Base-by-base conservation (phyloP, 2,329 filamentous ascomycete genomes). In the Pseudohalonectria lignicola region DNA sequence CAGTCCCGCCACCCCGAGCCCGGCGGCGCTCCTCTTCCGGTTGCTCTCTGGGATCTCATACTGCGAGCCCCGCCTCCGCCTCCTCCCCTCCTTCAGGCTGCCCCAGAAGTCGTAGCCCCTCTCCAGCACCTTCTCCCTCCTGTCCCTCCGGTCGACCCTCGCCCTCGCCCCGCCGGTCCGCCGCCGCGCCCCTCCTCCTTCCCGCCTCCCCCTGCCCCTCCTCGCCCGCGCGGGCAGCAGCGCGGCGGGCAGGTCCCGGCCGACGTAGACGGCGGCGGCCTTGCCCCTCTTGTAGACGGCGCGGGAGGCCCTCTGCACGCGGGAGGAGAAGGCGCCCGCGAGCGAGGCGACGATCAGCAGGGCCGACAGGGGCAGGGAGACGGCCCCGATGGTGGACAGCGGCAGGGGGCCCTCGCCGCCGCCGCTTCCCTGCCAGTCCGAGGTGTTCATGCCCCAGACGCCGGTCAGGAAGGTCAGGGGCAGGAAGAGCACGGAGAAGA, bases 401-500 rank as follows among this genome's bases (percentile, higher is more conserved):
- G 18, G 19, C 12, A 38, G 36, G 4, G 23, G 9, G 19, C 20
- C 21, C 19, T n/a, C 30, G 10, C 6, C 4, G 19, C 20, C 21
- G 30, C 19, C 30, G 10, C 6, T 4, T 11, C n/a, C 17, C 15
- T 10, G 11, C 36, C 36, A 38, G 37, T 50, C 47, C 26, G 37
- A 21, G 7, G 45, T 36, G 46, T 45, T 49, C 45, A 50, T 47
- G 37, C 48, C 48, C 31, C 49, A 50, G 15, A 50, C n/a, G 21
- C 42, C 44, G 25, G 46, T 47, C 36, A 41, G 44, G 39, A 49
- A 50, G 39, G 44, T 44, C 4, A 50, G 41, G 2, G 47, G 48
- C 2, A 50, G 42, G 41, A 78, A 80, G 16, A 80, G 75, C 40
- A 80, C 70, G 9, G 71, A 75, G 41, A 75, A 74, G 1, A 65